Conservation (phyloP, 192 early-diverging fungal genomes). For the Gigaspora rosea region DNA sequence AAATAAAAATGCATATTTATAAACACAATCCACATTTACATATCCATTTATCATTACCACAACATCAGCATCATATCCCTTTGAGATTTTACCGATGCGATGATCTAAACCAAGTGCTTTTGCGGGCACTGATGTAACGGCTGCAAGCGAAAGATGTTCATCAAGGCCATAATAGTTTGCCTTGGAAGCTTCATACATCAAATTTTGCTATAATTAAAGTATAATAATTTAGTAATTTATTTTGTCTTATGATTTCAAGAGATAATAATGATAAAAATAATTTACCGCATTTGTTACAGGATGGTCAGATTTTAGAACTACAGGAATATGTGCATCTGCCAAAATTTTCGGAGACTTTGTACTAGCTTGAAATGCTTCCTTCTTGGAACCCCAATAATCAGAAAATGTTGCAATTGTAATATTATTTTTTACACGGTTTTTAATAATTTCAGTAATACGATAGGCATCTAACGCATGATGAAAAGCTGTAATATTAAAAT, state of each 20-base stretch:
- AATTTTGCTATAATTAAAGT: constrained; percentile 45
- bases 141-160: constrained; percentile 54
- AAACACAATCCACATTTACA: too few relatives aligned
- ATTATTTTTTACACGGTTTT: constrained; percentile 51
- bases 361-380: constrained; percentile 71
- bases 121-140: constrained; percentile 75
- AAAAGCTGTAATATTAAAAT: constrained; percentile 71
- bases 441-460: constrained; percentile 63
- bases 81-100: constrained; percentile 63
- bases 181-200: constrained; percentile 79
- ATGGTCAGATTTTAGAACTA: constrained; percentile 79
- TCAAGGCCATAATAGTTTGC: constrained; percentile 71
- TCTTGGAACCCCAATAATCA: constrained; percentile 70
- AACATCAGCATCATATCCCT: constrained; percentile 79
- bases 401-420: constrained; percentile 75
- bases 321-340: constrained; percentile 66
- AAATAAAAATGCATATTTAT: too few relatives aligned
- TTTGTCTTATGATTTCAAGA: too few relatives aligned
- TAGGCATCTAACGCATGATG: constrained; percentile 83
- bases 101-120: constrained; percentile 64
- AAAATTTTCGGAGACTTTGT: constrained; percentile 62
- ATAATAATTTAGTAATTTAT: neutral
- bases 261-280: too few relatives aligned
- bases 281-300: constrained; percentile 67
- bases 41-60: constrained; percentile 37